Conservation (phyloP, 345 rosid species). For the Lenwebbia sp. region DNA sequence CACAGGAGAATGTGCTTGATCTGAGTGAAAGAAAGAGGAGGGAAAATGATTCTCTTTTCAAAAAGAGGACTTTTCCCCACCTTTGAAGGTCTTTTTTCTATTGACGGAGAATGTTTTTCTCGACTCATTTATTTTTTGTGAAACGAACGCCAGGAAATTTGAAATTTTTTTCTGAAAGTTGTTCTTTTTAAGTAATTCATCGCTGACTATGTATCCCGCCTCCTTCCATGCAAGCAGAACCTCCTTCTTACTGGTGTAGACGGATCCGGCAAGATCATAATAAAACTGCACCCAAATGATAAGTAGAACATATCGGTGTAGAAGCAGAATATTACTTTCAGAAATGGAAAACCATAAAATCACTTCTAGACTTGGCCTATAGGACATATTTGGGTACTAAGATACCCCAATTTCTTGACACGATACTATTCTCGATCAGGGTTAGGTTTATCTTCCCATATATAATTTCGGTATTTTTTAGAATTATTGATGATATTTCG, state of each 20-base stretch:
- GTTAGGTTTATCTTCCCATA: neutral
- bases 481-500: neutral
- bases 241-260: neutral
- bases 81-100: too few species aligned
- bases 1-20: too few species aligned
- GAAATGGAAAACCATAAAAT: neutral
- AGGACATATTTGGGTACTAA: neutral
- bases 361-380: neutral
- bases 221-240: constrained; percentile 2
- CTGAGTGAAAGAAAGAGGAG: too few species aligned
- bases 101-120: too few species aligned
- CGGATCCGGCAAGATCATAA: constrained; percentile 8
- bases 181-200: neutral
- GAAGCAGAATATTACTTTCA: neutral
- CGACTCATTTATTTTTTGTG: too few species aligned
- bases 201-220: neutral
- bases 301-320: neutral
- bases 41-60: too few species aligned
- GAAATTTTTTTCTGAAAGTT: neutral
- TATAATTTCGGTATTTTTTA: neutral
- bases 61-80: too few species aligned
- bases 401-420: neutral
- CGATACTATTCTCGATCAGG: neutral
- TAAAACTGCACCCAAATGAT: neutral
- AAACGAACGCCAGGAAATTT: too few species aligned